phyloP scores from a whole-genome alignment of 2,329 filamentous ascomycete species.

The Cordyceps fumosorosea region DNA sequence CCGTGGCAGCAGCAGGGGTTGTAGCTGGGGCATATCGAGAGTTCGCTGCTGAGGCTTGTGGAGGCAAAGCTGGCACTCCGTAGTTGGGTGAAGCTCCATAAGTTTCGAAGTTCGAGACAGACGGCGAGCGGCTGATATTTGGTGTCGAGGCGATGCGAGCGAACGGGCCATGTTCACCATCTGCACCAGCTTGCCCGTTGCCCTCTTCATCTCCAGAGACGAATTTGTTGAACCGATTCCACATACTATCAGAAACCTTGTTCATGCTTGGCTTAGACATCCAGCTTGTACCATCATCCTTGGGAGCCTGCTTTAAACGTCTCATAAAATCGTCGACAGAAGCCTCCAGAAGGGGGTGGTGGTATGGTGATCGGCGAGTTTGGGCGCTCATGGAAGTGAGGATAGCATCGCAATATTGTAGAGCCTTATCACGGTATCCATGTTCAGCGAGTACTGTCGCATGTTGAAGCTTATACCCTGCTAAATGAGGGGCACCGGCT shows the following conservation, averaged over 20 bases:
- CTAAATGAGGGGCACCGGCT: conserved; percentile 68
- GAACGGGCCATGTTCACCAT: conserved; percentile 69
- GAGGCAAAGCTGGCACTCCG: conserved; percentile 23
- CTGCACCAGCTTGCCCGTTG: conserved; percentile 46
- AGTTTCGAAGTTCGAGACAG: conserved; percentile 63
- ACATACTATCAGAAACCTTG: conserved; percentile 85
- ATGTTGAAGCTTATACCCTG: conserved; percentile 87
- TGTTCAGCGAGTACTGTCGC: conserved; percentile 78
- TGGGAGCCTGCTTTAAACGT: conserved; percentile 77
- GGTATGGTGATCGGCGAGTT: conserved; percentile 80
- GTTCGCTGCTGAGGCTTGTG: conserved; percentile 31
- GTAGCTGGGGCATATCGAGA: conserved; percentile 45
- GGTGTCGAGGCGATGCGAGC: conserved; percentile 70
- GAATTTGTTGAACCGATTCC: conserved; percentile 93
- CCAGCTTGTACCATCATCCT: conserved; percentile 77
- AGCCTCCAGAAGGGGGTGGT: conserved; percentile 66
- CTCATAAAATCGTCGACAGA: conserved; percentile 78
- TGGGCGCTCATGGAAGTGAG: conserved; percentile 67
- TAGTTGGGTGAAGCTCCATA: conserved; percentile 52
- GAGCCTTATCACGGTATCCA: conserved; percentile 73
- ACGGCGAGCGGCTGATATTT: conserved; percentile 67
- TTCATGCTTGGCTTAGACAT: conserved; percentile 94
- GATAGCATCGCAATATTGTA: conserved; percentile 88
- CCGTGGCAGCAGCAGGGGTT: conserved; percentile 18
- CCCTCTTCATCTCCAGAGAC: conserved; percentile 87